Evolutionary conservation across 164 flowering plant species (phyloP), one percentile per base, ranked within the genome.

Genomic region (Sedum album): DNA sequence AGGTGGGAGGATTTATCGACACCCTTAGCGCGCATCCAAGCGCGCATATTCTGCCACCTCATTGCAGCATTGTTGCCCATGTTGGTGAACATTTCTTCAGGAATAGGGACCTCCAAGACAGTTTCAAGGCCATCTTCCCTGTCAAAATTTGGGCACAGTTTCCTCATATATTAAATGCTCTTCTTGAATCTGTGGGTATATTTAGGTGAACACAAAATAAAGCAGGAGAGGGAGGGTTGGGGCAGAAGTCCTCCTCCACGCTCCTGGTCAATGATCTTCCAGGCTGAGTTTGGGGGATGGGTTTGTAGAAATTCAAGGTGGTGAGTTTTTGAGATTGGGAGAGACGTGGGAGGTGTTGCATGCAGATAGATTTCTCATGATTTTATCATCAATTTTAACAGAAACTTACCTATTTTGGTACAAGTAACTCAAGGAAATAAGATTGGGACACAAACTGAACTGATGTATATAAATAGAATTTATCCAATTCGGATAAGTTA

Each of bases 41-140:
- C 70, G 1, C 80, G 80, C 79, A 88, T 81, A 66, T 81, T 86
- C 15, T 78, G 79, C 96, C 91, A 88, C 18, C 93, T 72, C 35
- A 74, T 41, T 7, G 79, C 76, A 0, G 83, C 84, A 44, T 75
- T 83, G 81, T 67, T 77, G 42, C 88, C 90, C 83, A 79, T 81
- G n/a, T 68, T 79, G 70, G 67, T 72, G 75, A 86, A 85, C 89
- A 86, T 85, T 64, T 89, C 91, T 60, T 87, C 89, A 4, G 91
- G 91, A 2, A 87, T 75, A 0, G 89, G 88, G 33, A 87, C 89
- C 80, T 82, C 96, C 71, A 89, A 75, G 31, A 89, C 96, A 39
- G 89, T 88, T 41, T 88, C 96, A 5, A 89, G 76, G 21, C 84
- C 93, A 76, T 85, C 85, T 80, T 86, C 89, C 30, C 75, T 83